These are phyloP conservation scores for Phytophthora tentaculata DNA, from an alignment of 352 stramenopile genomes.

Conservation along the genomic window DNA sequence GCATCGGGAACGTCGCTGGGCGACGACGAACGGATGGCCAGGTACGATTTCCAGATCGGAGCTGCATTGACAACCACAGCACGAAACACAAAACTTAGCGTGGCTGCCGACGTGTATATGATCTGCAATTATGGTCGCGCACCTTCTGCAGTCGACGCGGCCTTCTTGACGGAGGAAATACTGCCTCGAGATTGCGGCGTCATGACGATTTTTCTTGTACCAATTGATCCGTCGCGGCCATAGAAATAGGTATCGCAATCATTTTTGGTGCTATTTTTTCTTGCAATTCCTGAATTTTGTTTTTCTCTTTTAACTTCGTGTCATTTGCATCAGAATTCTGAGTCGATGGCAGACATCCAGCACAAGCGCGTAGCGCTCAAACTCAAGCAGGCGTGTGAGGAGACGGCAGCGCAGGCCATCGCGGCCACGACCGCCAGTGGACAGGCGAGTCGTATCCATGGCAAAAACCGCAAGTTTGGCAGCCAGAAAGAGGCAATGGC, in stretches of 20 bases:
- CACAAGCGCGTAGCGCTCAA: slow-evolving; percentile 71
- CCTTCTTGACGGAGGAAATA: slow-evolving; percentile 41
- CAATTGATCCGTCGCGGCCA: slow-evolving; percentile 23
- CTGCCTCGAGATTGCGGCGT: slow-evolving; percentile 15
- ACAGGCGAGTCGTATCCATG: slow-evolving; percentile 76
- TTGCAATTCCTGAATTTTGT: not conserved
- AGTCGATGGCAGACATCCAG: slow-evolving; percentile 61
- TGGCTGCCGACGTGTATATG: not conserved
- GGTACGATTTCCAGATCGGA: slow-evolving; percentile 74
- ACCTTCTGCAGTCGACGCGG: slow-evolving; percentile 33
- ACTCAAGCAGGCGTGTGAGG: slow-evolving; percentile 83
- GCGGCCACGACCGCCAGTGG: slow-evolving; percentile 70
- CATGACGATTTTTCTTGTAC: slow-evolving; percentile 16
- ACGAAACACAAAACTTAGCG: slow-evolving; percentile 8
- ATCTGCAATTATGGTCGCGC: not conserved
- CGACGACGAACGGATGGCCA: slow-evolving; percentile 49
- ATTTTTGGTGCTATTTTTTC: not conserved
- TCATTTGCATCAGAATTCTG: no score
- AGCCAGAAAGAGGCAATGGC: slow-evolving; percentile 84
- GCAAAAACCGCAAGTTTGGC: slow-evolving; percentile 87
- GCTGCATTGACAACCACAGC: slow-evolving; percentile 36
- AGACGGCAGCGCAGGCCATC: slow-evolving; percentile 83
- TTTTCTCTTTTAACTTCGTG: not conserved
- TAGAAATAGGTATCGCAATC: slow-evolving; percentile 2
- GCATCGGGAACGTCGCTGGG: slow-evolving; percentile 9